Evolutionary conservation across 306 rosid genomes (phyloP).

Genomic region (Psophocarpus tetragonolobus): DNA sequence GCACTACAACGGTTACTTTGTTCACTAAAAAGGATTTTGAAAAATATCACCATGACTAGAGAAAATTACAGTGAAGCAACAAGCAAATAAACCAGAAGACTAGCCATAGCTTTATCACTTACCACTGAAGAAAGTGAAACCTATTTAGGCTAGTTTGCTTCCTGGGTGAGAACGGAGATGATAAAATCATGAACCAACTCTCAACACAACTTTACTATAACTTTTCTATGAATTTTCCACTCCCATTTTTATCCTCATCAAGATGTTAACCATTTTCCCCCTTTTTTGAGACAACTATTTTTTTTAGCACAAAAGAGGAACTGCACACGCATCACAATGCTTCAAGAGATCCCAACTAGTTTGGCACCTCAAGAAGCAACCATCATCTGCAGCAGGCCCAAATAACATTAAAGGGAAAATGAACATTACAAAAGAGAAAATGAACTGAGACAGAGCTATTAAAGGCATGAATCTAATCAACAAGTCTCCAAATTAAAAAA

Average conservation of each 20-base stretch:
- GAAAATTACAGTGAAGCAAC: neutral
- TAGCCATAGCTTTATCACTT: neutral
- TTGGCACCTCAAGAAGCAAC: too few relatives aligned
- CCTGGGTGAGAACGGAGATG: neutral
- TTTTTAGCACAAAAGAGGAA: too few relatives aligned
- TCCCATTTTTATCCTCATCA: neutral
- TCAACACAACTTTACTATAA: conserved; percentile 9
- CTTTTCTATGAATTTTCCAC: neutral
- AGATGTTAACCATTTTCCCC: neutral
- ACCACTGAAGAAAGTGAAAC: conserved; percentile 12
- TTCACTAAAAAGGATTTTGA: neutral
- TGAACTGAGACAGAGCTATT: too few relatives aligned
- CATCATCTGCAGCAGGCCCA: too few relatives aligned
- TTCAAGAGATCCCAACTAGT: too few relatives aligned
- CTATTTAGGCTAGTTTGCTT: neutral
- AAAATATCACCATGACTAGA: neutral
- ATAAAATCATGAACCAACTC: neutral
- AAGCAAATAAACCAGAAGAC: conserved; percentile 7
- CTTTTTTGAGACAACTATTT: neutral
- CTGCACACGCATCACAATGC: too few relatives aligned
- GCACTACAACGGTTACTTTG: neutral
- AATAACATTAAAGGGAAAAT: too few relatives aligned
- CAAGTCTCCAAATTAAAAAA: neutral
- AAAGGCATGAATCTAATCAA: neutral
- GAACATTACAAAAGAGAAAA: too few relatives aligned